phyloP scores from a whole-genome alignment of 495 filamentous ascomycete species.

The Neurospora pannonica region DNA sequence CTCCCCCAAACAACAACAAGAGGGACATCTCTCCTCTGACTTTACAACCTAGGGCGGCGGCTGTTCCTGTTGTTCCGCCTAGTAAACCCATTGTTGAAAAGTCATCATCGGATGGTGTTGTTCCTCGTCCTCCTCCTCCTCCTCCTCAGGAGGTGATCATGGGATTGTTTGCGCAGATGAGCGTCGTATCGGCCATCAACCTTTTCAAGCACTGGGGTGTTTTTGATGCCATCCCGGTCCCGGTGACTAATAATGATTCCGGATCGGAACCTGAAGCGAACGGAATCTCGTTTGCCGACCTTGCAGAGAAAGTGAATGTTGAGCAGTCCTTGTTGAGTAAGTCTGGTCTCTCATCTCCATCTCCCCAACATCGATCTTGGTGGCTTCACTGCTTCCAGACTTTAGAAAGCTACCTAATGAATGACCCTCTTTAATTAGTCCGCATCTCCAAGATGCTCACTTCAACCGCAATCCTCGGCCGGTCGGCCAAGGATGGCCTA shows the following conservation, averaged over 20 bases:
- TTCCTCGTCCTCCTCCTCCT: slow-evolving; percentile 13
- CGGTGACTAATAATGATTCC: too few relatives aligned
- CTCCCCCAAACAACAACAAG: not conserved
- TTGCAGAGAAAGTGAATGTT: slow-evolving; percentile 17
- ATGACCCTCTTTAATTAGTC: slow-evolving; percentile 3
- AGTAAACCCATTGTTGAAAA: not conserved
- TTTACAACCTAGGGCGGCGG: slow-evolving; percentile 5
- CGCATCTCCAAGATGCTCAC: slow-evolving; percentile 25
- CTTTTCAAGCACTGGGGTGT: slow-evolving; percentile 26
- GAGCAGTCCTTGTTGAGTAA: slow-evolving; percentile 20
- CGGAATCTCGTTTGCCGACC: slow-evolving; percentile 2
- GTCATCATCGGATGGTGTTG: slow-evolving; percentile 1
- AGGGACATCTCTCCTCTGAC: slow-evolving; percentile 4
- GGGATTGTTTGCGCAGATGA: slow-evolving; percentile 17
- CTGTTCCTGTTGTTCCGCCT: not conserved
- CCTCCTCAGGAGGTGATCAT: slow-evolving; percentile 18
- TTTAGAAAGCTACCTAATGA: not conserved
- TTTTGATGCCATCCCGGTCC: slow-evolving; percentile 23
- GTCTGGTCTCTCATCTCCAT: too few relatives aligned
- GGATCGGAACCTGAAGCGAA: too few relatives aligned
- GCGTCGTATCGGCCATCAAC: slow-evolving; percentile 19
- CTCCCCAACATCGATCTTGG: not conserved
- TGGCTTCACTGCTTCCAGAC: too few relatives aligned
- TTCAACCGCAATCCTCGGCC: slow-evolving; percentile 17
- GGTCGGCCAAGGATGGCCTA: slow-evolving; percentile 9